Evolutionary conservation across 108 stramenopile genomes (phyloP).

Genomic region (Cylindrotheca closterium): DNA sequence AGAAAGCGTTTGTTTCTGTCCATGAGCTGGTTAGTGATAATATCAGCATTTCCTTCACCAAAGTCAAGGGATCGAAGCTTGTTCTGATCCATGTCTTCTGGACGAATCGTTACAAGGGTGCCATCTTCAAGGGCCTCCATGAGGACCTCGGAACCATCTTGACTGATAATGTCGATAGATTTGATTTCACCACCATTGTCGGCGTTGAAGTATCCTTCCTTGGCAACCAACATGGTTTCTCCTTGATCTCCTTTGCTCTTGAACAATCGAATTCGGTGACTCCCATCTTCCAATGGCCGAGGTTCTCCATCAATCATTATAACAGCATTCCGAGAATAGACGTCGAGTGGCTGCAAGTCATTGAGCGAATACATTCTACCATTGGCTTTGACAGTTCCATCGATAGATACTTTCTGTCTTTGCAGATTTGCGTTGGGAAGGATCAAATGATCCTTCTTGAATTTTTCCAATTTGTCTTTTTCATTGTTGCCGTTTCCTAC

Average conservation of each 20-base stretch:
- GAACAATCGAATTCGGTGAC: background rate
- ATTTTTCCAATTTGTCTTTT: background rate
- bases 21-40: too few relatives aligned
- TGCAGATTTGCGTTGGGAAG: background rate
- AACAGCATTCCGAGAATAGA: background rate
- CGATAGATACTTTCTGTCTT: background rate
- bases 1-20: background rate
- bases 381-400: background rate
- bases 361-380: background rate
- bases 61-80: too few relatives aligned
- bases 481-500: too few relatives aligned
- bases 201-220: background rate
- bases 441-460: background rate
- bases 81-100: background rate
- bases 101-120: background rate
- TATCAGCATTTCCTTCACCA: too few relatives aligned
- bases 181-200: background rate
- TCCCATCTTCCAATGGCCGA: background rate
- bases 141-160: background rate
- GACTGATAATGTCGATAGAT: background rate
- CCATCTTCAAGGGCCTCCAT: background rate
- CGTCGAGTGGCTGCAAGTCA: background rate
- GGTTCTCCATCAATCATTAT: background rate
- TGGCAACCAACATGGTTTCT: background rate
- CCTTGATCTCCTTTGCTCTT: background rate